Conservation (phyloP, 163 green algal species). For the Scenedesmus sp. region DNA sequence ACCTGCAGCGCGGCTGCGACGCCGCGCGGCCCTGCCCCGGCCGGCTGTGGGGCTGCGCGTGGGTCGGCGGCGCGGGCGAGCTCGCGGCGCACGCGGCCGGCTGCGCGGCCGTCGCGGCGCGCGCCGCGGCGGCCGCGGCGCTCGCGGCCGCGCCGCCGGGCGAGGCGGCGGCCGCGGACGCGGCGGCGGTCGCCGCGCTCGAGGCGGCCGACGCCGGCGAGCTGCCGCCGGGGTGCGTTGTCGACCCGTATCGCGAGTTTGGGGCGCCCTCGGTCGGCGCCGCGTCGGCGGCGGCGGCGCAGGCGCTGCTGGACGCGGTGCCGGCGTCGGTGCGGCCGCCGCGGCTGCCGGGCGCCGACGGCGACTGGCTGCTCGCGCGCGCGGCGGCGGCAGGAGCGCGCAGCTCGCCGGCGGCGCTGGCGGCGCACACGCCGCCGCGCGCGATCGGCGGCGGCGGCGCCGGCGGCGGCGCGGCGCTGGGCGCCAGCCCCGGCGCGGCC, state of each 20-base stretch:
- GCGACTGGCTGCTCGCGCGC: background rate
- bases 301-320: constrained; percentile 23
- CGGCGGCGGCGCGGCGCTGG: background rate
- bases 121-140: too few species aligned
- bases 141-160: too few species aligned
- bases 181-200: too few species aligned
- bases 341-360: background rate
- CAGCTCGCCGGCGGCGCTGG: constrained; percentile 1
- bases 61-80: background rate
- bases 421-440: constrained; percentile 12
- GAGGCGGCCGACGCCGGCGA: constrained; percentile 1
- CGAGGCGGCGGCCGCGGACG: too few species aligned
- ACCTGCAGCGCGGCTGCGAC: constrained; percentile 21
- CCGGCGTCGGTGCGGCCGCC: constrained; percentile 6
- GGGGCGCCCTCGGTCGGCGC: background rate
- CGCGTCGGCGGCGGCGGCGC: background rate
- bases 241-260: background rate
- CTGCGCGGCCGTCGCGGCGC: too few species aligned
- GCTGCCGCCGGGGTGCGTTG: background rate
- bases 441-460: constrained; percentile 11
- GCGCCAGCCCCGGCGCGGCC: background rate
- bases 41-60: constrained; percentile 36
- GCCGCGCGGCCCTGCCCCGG: constrained; percentile 11
- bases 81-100: background rate
- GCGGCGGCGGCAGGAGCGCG: background rate